phyloP scores from a whole-genome alignment of 306 rosid genomes.

The Lathyrus tuberosus region DNA sequence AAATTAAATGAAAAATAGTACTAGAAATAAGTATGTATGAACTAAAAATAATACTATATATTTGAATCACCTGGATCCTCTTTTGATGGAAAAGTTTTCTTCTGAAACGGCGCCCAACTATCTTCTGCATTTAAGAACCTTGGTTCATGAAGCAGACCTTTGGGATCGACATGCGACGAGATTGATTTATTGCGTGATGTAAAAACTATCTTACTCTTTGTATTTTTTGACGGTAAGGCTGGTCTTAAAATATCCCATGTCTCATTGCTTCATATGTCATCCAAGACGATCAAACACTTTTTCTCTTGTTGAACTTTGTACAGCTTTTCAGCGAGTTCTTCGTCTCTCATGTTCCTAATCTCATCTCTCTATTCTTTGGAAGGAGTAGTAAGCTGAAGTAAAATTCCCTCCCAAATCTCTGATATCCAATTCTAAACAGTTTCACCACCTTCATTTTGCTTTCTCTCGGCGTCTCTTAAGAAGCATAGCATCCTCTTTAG shows the following conservation, averaged over 20 bases:
- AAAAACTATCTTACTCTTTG: constrained; percentile 48
- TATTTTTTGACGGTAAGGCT: constrained; percentile 43
- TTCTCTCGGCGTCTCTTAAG: constrained; percentile 53
- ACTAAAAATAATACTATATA: no score
- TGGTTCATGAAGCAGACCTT: constrained; percentile 46
- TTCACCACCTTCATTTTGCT: constrained; percentile 43
- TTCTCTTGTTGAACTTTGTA: constrained; percentile 45
- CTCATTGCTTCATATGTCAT: constrained; percentile 56
- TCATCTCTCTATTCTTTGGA: constrained; percentile 48
- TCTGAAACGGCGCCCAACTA: constrained; percentile 50
- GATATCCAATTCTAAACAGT: constrained; percentile 44
- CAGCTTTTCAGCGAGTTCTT: constrained; percentile 49
- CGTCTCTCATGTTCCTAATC: constrained; percentile 45
- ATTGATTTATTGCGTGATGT: constrained; percentile 50
- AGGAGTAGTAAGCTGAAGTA: constrained; percentile 43
- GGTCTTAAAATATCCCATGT: constrained; percentile 46
- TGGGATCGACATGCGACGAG: constrained; percentile 36
- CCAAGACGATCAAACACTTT: constrained; percentile 55
- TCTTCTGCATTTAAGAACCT: constrained; percentile 36
- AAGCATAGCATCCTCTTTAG: constrained; percentile 52
- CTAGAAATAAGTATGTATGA: no score
- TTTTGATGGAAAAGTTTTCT: constrained; percentile 47
- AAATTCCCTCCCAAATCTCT: constrained; percentile 54
- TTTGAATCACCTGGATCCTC: constrained; percentile 45
- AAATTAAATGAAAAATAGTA: not conserved